Evolutionary conservation across 2,329 filamentous ascomycete genomes (phyloP), one percentile per base, ranked within the genome.

Genomic region (Cladophialophora immunda): DNA sequence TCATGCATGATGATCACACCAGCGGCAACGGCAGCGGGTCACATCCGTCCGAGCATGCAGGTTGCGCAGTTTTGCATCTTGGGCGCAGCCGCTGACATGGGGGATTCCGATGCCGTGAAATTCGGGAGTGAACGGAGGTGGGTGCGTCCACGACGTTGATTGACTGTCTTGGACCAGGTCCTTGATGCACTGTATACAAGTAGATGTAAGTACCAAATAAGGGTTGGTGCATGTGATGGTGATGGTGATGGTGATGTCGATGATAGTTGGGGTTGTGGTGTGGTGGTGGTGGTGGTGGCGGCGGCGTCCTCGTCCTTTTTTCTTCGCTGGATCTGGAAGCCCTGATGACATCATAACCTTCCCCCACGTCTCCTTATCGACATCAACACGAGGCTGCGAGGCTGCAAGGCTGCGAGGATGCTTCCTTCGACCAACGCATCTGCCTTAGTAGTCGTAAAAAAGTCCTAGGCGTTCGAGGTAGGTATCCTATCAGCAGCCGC

Each of bases 1-100:
- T 59, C 57, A 29, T 58, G 57, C 38, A 47, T 30, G 36, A 59
- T 59, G 36, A 59, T 59, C 8, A 25, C 57, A 59, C 57, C 38
- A 47, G 36, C 56, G 56, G 13, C 22, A n/a, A 38, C 17, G 34
- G 19, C 22, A 25, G 45, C 45, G 45, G 19, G 45, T 25, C 45
- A 25, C 9, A 25, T 41, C 11, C 19, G 22, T 50, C 7, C 19
- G 45, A 50, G 45, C 4, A 25, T 4, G 19, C 45, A 22, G 8
- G 8, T 25, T 11, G 45, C 22, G 45, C 6, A 25, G 22, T 50
- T 25, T 50, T 50, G 45, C n/a, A 22, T 47, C 41, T 7, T 11
- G 45, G 19, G 45, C 45, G 13, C 13, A 17, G 36, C 13, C 17
- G 19, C 45, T 25, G 45, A 50, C 45, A 41, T n/a, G 38, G 15